These are phyloP conservation scores for Cephaloascus albidus DNA, from an alignment of 805 yeast species.

Conservation along the genomic window DNA sequence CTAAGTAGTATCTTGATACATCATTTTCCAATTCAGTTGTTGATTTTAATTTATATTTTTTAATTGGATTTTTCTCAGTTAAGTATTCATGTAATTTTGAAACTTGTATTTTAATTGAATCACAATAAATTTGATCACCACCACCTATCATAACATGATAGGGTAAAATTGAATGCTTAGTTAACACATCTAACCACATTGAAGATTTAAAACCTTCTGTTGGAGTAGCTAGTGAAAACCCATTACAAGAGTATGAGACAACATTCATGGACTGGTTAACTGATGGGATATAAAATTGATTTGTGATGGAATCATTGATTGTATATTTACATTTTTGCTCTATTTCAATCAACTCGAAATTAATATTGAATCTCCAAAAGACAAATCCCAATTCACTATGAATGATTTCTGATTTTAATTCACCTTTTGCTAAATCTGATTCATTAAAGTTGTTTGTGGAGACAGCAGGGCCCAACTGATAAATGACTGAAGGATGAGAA, in stretches of 20 bases:
- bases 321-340: conserved; percentile 61
- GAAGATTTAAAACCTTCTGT: conserved; percentile 62
- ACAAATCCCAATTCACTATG: conserved; percentile 33
- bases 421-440: conserved; percentile 21
- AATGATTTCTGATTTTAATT: conserved; percentile 35
- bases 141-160: conserved; percentile 97
- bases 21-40: conserved; percentile 42
- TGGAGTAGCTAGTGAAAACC: conserved; percentile 70
- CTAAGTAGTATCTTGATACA: conserved; percentile 57
- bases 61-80: conserved; percentile 36
- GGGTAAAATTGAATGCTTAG: conserved; percentile 46
- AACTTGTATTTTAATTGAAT: conserved; percentile 58
- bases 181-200: conserved; percentile 79
- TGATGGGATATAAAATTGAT: conserved; percentile 66
- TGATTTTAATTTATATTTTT: conserved; percentile 27
- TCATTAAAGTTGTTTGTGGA: conserved; percentile 4
- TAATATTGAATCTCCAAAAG: conserved; percentile 61
- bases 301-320: conserved; percentile 34
- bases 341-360: conserved; percentile 30
- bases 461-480: conserved; percentile 4
- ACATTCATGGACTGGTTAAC: conserved; percentile 63
- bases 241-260: conserved; percentile 83
- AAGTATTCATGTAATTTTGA: conserved; percentile 55
- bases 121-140: conserved; percentile 93
- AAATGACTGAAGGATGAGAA: conserved; percentile 14